Percentiles rank a stretch among this genome's conserved stretches.
Evolutionary conservation across 805 yeast genomes (phyloP).

Genomic region (Hanseniaspora jakobsenii): DNA sequence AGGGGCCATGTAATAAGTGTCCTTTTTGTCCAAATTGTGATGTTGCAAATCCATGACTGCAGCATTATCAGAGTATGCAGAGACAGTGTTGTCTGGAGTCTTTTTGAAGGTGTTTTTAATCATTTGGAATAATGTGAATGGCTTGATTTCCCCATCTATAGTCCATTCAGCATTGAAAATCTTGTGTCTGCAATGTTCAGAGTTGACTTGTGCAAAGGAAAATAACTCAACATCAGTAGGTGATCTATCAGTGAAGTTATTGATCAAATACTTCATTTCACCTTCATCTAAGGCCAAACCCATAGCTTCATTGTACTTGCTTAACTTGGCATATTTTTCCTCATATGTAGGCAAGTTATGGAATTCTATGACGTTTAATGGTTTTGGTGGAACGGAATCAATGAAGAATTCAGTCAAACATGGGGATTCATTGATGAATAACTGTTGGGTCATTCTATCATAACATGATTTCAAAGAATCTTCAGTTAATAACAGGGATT

Average conservation of each 20-base stretch:
- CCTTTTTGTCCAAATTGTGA: constrained; percentile 56
- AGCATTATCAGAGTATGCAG: constrained; percentile 96
- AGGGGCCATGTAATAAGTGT: constrained; percentile 69
- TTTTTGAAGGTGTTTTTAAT: constrained; percentile 82
- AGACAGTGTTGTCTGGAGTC: constrained; percentile 69
- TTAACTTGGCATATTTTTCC: constrained; percentile 42
- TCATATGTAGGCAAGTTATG: constrained; percentile 10
- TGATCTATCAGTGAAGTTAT: constrained; percentile 76
- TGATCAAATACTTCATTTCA: constrained; percentile 76
- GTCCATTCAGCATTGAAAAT: constrained; percentile 98
- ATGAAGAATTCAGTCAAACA: constrained; percentile 58
- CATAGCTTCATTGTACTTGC: constrained; percentile 64
- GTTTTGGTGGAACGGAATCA: constrained; percentile 66
- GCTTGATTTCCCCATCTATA: constrained; percentile 69
- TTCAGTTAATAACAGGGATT: constrained; percentile 50
- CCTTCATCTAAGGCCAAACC: constrained; percentile 93
- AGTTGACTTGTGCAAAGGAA: constrained; percentile 98
- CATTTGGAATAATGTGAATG: constrained; percentile 77
- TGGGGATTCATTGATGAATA: constrained; percentile 53
- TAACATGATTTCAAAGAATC: constrained; percentile 58
- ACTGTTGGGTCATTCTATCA: constrained; percentile 88
- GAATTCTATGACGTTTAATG: constrained; percentile 54
- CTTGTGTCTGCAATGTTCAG: constrained; percentile 98
- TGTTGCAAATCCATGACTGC: constrained; percentile 54
- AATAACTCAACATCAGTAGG: constrained; percentile 97